A percentile compares a stretch with the other conserved stretches of the same genome.
These are phyloP conservation scores for Adansonia madagascariensis DNA, from an alignment of 441 rosid genomes.

Conservation along the genomic window DNA sequence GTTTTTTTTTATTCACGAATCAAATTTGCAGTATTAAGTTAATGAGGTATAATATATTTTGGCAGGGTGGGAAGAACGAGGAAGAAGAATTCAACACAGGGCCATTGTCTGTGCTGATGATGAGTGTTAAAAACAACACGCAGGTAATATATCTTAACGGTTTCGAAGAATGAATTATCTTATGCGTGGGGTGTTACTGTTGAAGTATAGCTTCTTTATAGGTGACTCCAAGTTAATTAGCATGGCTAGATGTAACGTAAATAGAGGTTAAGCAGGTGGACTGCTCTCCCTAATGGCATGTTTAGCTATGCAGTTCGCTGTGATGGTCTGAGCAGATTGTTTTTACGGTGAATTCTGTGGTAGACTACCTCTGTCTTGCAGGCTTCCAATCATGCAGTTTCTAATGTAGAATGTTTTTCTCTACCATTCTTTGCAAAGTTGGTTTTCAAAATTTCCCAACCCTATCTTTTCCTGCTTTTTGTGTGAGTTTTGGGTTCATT, in stretches of 20 bases:
- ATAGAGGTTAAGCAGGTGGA: not conserved
- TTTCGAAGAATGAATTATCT: too few relatives aligned
- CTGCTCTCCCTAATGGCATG: not conserved
- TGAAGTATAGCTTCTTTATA: not conserved
- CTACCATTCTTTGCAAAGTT: not conserved
- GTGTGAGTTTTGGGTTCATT: not conserved
- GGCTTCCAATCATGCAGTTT: not conserved
- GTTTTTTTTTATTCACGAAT: too few relatives aligned
- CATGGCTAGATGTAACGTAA: not conserved
- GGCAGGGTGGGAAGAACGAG: not conserved
- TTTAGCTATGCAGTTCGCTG: not conserved
- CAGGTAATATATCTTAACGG: not conserved
- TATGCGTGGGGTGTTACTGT: not conserved
- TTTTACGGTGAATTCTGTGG: not conserved
- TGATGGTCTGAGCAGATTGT: not conserved
- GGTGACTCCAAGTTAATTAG: not conserved
- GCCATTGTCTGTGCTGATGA: not conserved
- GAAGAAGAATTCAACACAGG: not conserved
- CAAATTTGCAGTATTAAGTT: not conserved
- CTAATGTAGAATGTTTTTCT: not conserved
- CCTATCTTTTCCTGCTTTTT: not conserved
- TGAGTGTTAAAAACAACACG: not conserved
- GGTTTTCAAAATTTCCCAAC: not conserved
- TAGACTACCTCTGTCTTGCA: not conserved
- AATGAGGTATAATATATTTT: too few relatives aligned